Evolutionary conservation across 441 rosid genomes (phyloP), one percentile per base, ranked within the genome.

Genomic region (Populus hybrid): DNA sequence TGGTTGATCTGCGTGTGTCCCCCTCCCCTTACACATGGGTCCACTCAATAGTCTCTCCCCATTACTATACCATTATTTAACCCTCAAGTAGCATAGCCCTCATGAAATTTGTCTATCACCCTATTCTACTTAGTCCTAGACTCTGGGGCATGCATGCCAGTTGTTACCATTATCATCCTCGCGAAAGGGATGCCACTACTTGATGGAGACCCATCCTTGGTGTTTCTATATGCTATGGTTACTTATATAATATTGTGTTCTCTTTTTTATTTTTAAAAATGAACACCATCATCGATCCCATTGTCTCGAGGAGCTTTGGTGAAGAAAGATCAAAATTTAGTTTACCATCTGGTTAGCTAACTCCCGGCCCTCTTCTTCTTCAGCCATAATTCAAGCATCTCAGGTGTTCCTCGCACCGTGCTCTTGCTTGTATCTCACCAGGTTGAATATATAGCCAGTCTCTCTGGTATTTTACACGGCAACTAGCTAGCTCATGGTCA

Each of bases 121-220:
- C 69, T 79, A 67, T 50, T 57, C 79, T 71, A 53, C n/a, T 67
- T 64, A 75, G 79, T 64, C 81, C 79, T 86, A 81, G 79, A 78
- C 79, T 77, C 64, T 79, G 78, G 83, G 79, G 80, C 76, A 80
- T 74, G 82, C 78, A 80, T 74, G 82, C 78, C 83, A 81, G 83
- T 78, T 84, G 83, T 76, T 79, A 73, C 80, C 76, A 79, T 83
- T 67, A 82, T 76, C 84, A 75, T 84, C 77, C 77, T 77, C 80
- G 65, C 71, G 76, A 78, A 76, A 79, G 42, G 65, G 72, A 79
- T 86, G 75, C 70, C 84, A 79, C 84, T 67, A 61, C 46, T 32
- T 79, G 88, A 84, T 80, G 71, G 76, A 76, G 84, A 82, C 86
- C 80, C 77, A 68, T 81, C 78, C 74, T 40, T 50, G 4, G 30